phyloP scores from a whole-genome alignment of 78 protist species.

The Dictyostelium capitatum region DNA sequence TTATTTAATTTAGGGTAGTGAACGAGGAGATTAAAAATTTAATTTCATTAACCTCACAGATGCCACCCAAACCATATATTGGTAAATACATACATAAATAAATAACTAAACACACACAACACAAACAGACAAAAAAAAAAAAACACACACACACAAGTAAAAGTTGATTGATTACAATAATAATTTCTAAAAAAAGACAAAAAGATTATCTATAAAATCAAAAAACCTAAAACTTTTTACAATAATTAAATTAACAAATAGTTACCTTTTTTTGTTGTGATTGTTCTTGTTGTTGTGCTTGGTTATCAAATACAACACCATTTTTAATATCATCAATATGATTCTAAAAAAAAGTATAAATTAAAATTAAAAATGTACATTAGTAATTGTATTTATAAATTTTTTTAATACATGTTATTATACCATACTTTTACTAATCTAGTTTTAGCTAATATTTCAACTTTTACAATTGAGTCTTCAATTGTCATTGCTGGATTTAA shows the following conservation, averaged over 20 bases:
- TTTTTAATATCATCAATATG: constrained; percentile 22
- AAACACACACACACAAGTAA: neutral
- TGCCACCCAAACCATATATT: neutral
- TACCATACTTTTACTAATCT: constrained; percentile 8
- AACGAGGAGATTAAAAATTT: constrained; percentile 32
- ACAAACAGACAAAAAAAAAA: neutral
- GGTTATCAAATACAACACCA: neutral
- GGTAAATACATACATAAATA: too few species aligned
- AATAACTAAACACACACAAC: neutral
- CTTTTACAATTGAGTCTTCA: constrained; percentile 33
- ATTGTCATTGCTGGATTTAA: neutral
- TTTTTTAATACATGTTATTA: neutral
- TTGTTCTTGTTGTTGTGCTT: too few species aligned
- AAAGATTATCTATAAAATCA: neutral
- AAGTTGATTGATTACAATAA: neutral
- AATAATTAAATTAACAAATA: too few species aligned
- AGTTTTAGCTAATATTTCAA: neutral
- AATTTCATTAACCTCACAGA: constrained; percentile 12
- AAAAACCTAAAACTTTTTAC: neutral
- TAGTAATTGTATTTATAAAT: neutral
- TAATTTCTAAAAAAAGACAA: neutral
- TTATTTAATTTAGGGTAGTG: constrained; percentile 5
- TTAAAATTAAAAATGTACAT: neutral
- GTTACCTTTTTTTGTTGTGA: too few species aligned
- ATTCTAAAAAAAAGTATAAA: neutral